phyloP scores from a whole-genome alignment of 257 asterid genomes.

The Hygrophila difformis region DNA sequence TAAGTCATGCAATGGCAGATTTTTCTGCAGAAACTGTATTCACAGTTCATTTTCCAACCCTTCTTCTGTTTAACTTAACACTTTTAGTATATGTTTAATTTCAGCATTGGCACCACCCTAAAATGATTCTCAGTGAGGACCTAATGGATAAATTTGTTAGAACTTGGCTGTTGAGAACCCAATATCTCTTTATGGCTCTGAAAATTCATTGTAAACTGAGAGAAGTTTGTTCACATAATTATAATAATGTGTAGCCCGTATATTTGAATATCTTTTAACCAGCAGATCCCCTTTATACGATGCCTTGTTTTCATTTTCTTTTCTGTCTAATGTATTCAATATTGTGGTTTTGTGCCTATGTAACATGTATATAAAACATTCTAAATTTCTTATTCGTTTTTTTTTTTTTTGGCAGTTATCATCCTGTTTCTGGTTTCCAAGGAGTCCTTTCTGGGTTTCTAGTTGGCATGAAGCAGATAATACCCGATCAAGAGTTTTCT shows the following conservation, averaged over 20 bases:
- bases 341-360: not conserved
- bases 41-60: no score
- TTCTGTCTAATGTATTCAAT: not conserved
- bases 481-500: constrained; percentile 83
- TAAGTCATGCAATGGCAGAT: constrained; percentile 31
- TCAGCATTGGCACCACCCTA: not conserved
- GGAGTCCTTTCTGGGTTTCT: constrained; percentile 80
- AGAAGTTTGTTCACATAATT: not conserved
- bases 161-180: not conserved
- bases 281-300: no score
- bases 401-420: constrained; percentile 40
- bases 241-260: no score
- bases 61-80: not conserved
- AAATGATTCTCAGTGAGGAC: not conserved
- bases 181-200: not conserved
- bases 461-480: constrained; percentile 86
- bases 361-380: constrained; percentile 5
- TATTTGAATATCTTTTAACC: no score
- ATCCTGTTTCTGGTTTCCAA: constrained; percentile 91
- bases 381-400: constrained; percentile 12
- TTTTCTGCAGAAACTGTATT: not conserved
- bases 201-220: not conserved
- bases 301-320: no score
- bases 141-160: not conserved
- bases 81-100: not conserved